Conservation (phyloP, 768 basidiomycete species). For the Suillus hirtellus region DNA sequence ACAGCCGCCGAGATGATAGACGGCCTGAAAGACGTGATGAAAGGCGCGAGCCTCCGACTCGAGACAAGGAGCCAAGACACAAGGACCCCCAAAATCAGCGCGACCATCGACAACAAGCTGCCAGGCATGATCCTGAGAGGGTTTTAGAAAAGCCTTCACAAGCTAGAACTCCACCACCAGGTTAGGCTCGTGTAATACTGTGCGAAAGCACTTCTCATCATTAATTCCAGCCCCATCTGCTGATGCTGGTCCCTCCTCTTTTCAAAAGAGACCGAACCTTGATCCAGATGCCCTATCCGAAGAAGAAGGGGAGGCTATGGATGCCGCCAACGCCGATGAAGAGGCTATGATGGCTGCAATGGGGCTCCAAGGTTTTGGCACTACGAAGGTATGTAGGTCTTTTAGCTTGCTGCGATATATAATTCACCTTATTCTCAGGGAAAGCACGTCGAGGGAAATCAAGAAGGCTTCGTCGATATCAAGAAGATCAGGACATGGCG, state of each 20-base stretch:
- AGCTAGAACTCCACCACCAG: constrained; percentile 7
- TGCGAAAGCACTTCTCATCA: neutral
- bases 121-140: constrained; percentile 1
- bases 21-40: constrained; percentile 35
- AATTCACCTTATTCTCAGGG: constrained; percentile 46
- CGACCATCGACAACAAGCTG: constrained; percentile 25
- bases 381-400: constrained; percentile 69
- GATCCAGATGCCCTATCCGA: constrained; percentile 49
- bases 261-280: constrained; percentile 33
- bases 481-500: constrained; percentile 92
- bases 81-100: constrained; percentile 23
- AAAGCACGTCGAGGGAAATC: constrained; percentile 79
- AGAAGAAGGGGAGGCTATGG: constrained; percentile 49
- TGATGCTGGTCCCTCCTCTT: constrained; percentile 10
- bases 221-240: neutral
- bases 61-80: constrained; percentile 29
- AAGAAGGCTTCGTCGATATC: constrained; percentile 63
- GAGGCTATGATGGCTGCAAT: constrained; percentile 87
- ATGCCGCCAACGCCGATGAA: constrained; percentile 64
- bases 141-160: neutral
- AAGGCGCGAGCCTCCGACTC: constrained; percentile 28
- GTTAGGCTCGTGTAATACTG: neutral
- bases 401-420: neutral
- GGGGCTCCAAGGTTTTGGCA: constrained; percentile 86
- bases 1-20: constrained; percentile 32